Conservation (phyloP, 129 eudicot species). For the Cynara cardunculus region DNA sequence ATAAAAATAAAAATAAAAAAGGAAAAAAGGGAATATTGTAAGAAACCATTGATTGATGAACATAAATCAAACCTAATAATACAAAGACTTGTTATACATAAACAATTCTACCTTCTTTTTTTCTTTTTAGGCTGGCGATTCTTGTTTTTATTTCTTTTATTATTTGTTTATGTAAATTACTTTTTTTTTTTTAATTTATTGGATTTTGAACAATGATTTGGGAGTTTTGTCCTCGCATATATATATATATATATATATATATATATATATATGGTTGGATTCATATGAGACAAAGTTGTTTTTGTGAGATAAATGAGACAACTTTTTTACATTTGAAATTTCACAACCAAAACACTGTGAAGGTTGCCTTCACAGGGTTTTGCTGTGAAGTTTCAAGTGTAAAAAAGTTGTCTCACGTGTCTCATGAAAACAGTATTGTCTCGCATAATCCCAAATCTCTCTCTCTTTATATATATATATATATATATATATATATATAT, state of each 20-base stretch:
- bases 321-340: too few relatives aligned
- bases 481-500: too few relatives aligned
- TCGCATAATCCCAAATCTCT: too few relatives aligned
- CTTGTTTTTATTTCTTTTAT: slow-evolving; percentile 11
- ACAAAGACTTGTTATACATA: background rate
- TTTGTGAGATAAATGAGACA: too few relatives aligned
- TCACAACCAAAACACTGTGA: too few relatives aligned
- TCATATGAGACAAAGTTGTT: too few relatives aligned
- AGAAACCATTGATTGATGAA: slow-evolving; percentile 3
- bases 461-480: too few relatives aligned
- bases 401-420: too few relatives aligned
- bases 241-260: slow-evolving; percentile 5
- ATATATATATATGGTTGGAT: background rate
- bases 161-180: slow-evolving; percentile 11
- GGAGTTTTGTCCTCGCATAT: background rate
- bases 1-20: background rate
- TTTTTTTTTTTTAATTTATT: slow-evolving; percentile 9
- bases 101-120: background rate
- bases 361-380: too few relatives aligned
- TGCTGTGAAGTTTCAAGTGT: too few relatives aligned
- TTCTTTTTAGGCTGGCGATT: slow-evolving; percentile 31
- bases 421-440: too few relatives aligned
- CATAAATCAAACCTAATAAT: slow-evolving; percentile 17
- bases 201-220: slow-evolving; percentile 32
- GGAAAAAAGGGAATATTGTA: slow-evolving; percentile 25